These are phyloP conservation scores for Arctium minus DNA, from an alignment of 129 eudicot species.

Conservation along the genomic window DNA sequence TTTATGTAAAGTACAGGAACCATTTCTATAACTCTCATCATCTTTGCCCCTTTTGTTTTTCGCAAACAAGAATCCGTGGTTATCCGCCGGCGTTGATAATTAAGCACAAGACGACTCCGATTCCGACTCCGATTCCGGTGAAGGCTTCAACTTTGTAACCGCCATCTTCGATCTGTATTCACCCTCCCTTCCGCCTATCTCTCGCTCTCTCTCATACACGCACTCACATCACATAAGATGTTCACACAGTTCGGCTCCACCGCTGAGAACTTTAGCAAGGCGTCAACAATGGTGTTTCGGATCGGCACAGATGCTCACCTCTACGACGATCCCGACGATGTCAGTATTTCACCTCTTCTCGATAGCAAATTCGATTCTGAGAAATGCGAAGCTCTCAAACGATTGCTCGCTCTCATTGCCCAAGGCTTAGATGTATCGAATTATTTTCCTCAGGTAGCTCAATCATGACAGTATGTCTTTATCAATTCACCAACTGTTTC, in stretches of 20 bases:
- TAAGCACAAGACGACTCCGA: background rate
- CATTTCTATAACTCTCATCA: background rate
- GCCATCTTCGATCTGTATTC: constrained; percentile 16
- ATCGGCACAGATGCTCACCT: constrained; percentile 98
- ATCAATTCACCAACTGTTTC: background rate
- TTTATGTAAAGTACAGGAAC: background rate
- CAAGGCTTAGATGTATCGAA: constrained; percentile 93
- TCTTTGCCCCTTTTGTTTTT: constrained; percentile 3
- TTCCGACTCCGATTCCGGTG: constrained; percentile 16
- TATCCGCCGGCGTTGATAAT: constrained; percentile 21
- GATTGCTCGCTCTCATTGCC: constrained; percentile 94
- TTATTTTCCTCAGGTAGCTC: constrained; percentile 87
- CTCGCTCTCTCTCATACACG: background rate
- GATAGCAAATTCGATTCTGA: constrained; percentile 96
- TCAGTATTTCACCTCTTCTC: constrained; percentile 74
- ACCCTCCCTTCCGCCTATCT: background rate
- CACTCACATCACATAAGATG: constrained; percentile 36
- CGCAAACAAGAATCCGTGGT: constrained; percentile 4
- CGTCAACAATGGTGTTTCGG: constrained; percentile 85
- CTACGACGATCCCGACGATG: constrained; percentile 98
- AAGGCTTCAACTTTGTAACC: background rate
- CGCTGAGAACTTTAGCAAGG: constrained; percentile 84
- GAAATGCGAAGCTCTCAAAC: constrained; percentile 93
- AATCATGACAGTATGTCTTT: background rate
- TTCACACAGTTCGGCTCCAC: constrained; percentile 87